These are phyloP conservation scores for Plasmodium coatneyi DNA, from an alignment of 169 alveolate genomes.

Conservation along the genomic window DNA sequence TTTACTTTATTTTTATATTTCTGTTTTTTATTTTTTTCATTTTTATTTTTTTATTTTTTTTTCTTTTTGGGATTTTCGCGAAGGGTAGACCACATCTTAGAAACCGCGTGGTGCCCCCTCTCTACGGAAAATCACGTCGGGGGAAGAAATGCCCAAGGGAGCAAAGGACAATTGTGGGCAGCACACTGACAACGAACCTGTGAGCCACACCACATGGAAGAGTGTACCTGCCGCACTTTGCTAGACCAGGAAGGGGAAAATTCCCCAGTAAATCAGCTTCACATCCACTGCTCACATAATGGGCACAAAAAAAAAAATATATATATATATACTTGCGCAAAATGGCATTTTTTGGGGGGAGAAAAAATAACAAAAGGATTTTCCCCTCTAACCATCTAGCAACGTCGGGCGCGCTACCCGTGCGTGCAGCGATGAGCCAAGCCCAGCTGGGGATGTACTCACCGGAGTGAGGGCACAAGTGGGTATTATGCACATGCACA, in stretches of 20 bases:
- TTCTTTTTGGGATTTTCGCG: background rate
- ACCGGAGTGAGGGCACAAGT: background rate
- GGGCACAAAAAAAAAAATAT: background rate
- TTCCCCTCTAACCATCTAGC: background rate
- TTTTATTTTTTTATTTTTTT: background rate
- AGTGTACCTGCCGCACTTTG: background rate
- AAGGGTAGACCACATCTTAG: background rate
- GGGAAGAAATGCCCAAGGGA: background rate
- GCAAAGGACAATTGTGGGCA: background rate
- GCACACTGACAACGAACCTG: background rate
- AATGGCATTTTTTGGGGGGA: background rate
- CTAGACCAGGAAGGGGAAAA: background rate
- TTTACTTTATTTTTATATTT: background rate
- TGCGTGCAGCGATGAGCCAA: background rate
- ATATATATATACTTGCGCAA: background rate
- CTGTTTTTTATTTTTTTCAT: too few species aligned
- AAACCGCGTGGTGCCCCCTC: background rate
- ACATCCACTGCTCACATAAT: background rate
- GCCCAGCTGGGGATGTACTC: background rate
- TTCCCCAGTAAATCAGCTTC: background rate
- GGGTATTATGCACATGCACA: background rate
- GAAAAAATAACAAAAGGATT: background rate
- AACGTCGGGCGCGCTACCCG: background rate
- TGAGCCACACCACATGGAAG: background rate
- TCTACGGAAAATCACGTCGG: background rate